Conservation (phyloP, 2,329 filamentous ascomycete species). For the Colletotrichum tropicale region DNA sequence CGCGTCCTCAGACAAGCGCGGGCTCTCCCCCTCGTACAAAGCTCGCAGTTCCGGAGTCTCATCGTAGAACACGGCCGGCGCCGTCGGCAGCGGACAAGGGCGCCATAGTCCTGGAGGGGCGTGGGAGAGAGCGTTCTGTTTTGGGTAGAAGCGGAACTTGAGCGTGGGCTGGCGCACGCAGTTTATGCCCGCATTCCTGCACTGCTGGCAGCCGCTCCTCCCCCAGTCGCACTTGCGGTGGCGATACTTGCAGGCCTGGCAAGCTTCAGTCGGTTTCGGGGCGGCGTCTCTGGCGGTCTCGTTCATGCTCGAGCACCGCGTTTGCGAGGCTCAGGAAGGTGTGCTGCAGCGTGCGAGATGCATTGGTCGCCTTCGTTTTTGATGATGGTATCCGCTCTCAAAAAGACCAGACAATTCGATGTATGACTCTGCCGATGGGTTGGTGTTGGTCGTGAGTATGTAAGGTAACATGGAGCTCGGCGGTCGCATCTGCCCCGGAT, state of each 20-base stretch:
- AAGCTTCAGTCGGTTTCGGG: neutral
- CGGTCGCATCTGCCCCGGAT: neutral
- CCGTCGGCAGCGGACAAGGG: neutral
- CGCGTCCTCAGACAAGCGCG: neutral
- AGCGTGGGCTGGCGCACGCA: neutral
- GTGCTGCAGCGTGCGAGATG: neutral
- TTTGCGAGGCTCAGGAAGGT: neutral
- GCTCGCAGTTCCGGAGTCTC: neutral
- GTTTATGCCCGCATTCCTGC: neutral
- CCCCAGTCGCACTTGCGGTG: neutral
- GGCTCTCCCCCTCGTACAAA: neutral
- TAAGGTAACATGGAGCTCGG: neutral
- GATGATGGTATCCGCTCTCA: accelerated
- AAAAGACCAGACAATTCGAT: accelerated
- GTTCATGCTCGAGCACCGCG: neutral
- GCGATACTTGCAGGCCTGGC: neutral
- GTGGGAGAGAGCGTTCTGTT: neutral
- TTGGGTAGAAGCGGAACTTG: neutral
- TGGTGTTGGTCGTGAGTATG: neutral
- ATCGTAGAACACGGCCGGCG: neutral
- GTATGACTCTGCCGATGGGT: accelerated
- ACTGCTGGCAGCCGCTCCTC: neutral
- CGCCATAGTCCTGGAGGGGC: neutral
- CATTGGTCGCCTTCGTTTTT: accelerated
- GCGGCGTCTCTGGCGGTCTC: neutral